Percentiles rank a stretch among this genome's conserved stretches.
Conservation (phyloP, 306 rosid species). For the Lotus japonicus region DNA sequence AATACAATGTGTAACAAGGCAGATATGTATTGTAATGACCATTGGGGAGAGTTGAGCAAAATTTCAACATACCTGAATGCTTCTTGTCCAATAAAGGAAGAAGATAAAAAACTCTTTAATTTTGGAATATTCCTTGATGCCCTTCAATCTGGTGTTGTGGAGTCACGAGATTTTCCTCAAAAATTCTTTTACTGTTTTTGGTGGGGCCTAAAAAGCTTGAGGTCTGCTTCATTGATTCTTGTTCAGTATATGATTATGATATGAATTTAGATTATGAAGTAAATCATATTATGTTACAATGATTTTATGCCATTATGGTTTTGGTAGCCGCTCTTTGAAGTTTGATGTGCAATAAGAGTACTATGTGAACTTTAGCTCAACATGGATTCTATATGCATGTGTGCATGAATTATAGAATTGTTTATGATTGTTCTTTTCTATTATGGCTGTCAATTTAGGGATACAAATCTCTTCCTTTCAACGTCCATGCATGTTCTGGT, state of each 20-base stretch:
- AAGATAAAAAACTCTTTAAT: slow-evolving; percentile 35
- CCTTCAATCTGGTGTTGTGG: slow-evolving; percentile 76
- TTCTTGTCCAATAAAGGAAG: slow-evolving; percentile 52
- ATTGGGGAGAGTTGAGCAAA: background rate
- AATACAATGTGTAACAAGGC: slow-evolving; percentile 19
- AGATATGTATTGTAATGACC: slow-evolving; percentile 39
- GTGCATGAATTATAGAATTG: background rate
- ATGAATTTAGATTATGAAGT: background rate
- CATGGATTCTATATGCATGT: background rate
- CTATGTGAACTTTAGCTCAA: background rate
- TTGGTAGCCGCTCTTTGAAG: background rate
- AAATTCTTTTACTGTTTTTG: slow-evolving; percentile 81
- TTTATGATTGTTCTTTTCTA: background rate
- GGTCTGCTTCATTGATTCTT: slow-evolving; percentile 39
- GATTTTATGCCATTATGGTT: background rate
- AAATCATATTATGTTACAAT: background rate
- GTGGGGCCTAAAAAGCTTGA: slow-evolving; percentile 84
- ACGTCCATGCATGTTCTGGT: too few species aligned
- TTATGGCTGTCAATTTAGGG: background rate
- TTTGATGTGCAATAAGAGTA: background rate
- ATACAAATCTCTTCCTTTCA: too few species aligned
- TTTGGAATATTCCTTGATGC: slow-evolving; percentile 87
- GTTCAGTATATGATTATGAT: background rate
- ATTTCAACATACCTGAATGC: slow-evolving; percentile 28
- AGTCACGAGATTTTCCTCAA: slow-evolving; percentile 59